Base-by-base conservation (phyloP, 2,329 filamentous ascomycete species). In the Colletotrichum godetiae region DNA sequence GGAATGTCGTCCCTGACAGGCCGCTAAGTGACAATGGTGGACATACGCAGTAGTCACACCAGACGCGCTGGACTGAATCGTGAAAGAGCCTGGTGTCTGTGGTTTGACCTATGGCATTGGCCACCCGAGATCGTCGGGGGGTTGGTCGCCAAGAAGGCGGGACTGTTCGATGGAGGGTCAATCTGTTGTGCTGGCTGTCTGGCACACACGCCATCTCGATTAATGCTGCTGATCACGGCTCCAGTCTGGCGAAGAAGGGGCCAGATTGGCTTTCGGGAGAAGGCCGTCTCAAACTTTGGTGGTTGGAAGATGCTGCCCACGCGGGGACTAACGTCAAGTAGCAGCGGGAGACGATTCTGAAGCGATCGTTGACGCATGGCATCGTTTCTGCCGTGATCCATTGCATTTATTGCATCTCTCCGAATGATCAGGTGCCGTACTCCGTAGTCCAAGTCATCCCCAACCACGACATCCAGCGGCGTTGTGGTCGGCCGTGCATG, bases 171-270 rank as follows among this genome's bases (percentile, higher is more conserved):
- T 31, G 29, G 35, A 55, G 15, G 4, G 12, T 33, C n/a, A 33
- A 56, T 55, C 60, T 35, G 55, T 27, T 52, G 19, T 35, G 37
- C n/a, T 22, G 19, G 53, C 22, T 49, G 60, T 60, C 55, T 64
- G 59, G 69, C 55, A 66, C 19, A 60, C 35, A 35, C 35, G 56
- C 22, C 67, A 56, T 61, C 55, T 62, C 24, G 55, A 35, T 70
- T 27, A 27, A 35, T 33, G 49, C 22, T 33, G 33, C 49, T 37
- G 70, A 65, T 64, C 35, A 27, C 2, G 13, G 67, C 19, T 60
- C 19, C 42, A 27, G n/a, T 15, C 37, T 46, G n/a, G 55, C 11
- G 31, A 33, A 31, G 33, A 37, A 37, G 35, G 29, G 55, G 67
- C 56, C 33, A 57, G 35, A 68, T 70, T 37, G 56, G 15, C 60